Base-by-base conservation (phyloP, 2,329 filamentous ascomycete genomes). In the Xylaria sp. region DNA sequence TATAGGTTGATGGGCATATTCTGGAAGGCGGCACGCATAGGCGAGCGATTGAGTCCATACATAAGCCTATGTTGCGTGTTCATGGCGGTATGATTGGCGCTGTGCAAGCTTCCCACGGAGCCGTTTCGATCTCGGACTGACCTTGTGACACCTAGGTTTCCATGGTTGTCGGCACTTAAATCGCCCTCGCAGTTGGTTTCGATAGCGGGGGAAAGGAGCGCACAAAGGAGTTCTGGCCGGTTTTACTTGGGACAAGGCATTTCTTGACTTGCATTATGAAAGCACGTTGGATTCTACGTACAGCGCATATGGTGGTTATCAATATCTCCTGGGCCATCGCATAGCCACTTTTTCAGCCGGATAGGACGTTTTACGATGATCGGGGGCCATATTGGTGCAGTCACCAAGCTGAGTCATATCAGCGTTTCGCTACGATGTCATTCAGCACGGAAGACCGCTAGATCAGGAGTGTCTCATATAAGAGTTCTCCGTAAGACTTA, bases 11-110 rank as follows among this genome's bases (percentile, higher is more conserved):
- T 92, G 70, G 92, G 92, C 54, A 89, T 96, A 64, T 96, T 98
- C 75, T 99, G 95, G 95, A 97, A 98, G 79, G 93, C 88, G 66
- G 95, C 95, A 25, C 85, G 95, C 67, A 88, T 99, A 74, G 95
- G 95, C 37, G 95, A 99, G 81, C 82, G 95, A 66, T 76, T 99
- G 68, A 97, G 93, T 75, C 95, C 95, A 41, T 98, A 98, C 77
- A 92, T 99, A 71, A 96, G 92, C 80, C 81, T 98, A 75, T 96
- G 92, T 76, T 98, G 94, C 76, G 83, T 97, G 31, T 78, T 92
- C 71, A 98, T 99, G 93, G 95, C 95, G 68, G 95, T 97, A 77
- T 63, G 83, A 76, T 55, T 21, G 23, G 23, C 54, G n/a, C 25
- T 53, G 43, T 25, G 21, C 41, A 43, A 27, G 19, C 38, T 31